Base-by-base conservation (phyloP, 148 eudicot species). In the Cornus kousa region DNA sequence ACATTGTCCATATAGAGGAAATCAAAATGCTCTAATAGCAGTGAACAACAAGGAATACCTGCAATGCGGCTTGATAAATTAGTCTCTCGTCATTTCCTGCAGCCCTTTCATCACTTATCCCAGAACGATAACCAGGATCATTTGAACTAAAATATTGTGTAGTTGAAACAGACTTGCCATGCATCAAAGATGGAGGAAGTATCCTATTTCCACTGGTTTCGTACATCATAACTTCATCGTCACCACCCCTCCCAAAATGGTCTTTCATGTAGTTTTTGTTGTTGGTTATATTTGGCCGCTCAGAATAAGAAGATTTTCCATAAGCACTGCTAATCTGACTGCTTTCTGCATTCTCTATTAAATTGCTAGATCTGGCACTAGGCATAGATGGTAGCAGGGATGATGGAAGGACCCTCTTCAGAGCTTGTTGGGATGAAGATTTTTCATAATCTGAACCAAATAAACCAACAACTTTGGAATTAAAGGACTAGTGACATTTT, bases 51-150 rank as follows among this genome's bases (percentile, higher is more conserved):
- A 79, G 9, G 7, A 76, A 31, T 87, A 96, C 99, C 97, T 92
- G 98, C 75, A 96, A 57, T 71, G 93, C 99, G 57, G 94, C 97
- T 88, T 92, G 97, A 83, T 82, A 93, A 73, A 93, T 86, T 79
- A 87, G 78, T 79, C 97, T 87, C 89, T 94, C 99, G 77, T 97
- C 98, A 82, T 79, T 71, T 80, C 83, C 98, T 3, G 81, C 79
- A 68, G 79, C 86, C 83, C 85, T 84, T 77, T 91, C 99, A 79
- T 94, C 98, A 77, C 82, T 85, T 55, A 84, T 37, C 68, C 85
- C 89, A 79, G 89, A 66, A 70, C 77, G 92, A 71, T 72, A 83
- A 31, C 80, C 78, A 78, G 90, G 79, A 82, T 91, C 97, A 74
- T 28, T 78, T 72, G 87, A 59, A 73, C 71, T 72, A 46, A 77